Evolutionary conservation across 352 stramenopile genomes (phyloP), one percentile per base, ranked within the genome.

Genomic region (Blastocystis hominis): DNA sequence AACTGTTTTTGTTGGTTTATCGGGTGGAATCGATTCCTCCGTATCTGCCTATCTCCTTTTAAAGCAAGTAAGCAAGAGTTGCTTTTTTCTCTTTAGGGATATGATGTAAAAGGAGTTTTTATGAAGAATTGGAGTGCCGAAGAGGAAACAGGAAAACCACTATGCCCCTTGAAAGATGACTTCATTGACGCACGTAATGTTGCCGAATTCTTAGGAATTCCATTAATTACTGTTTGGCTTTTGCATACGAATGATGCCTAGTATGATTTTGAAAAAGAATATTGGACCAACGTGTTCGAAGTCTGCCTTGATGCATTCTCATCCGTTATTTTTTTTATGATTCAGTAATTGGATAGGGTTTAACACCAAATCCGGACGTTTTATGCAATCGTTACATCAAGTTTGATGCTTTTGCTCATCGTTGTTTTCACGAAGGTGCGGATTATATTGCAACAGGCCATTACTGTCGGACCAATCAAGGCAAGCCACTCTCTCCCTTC

Each of bases 111-210:
- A 20, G 96, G 95, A n/a, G 92, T 98, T 55, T 97, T 98, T 90
- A 99, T 99, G 96, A 96, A 95, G 88, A 99, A 98, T 90, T 99
- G 96, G 96, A 96, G 98, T 91, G 86, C 91, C 24, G 93, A 92
- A 30, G 94, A 98, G 75, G 95, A 98, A 90, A 91, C 94, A 53
- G 94, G 93, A 9, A 86, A 91, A 68, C 91, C 91, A 6, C 92
- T 91, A 0, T 97, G 93, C 88, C 93, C 93, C 62, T 90, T 92
- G 81, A 96, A 96, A 75, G 91, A 92, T 61, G 96, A 98, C 89
- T 96, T 94, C 81, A 90, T 94, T 53, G 94, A 98, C 88, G 95
- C 97, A 3, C 89, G 96, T 64, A 91, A 91, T 24, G 95, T 98
- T 20, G 97, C 95, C 50, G 34, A 93, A 55, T 93, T 96, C 56